phyloP scores from a whole-genome alignment of 441 rosid genomes.

The Euphorbia schlechtendalii region DNA sequence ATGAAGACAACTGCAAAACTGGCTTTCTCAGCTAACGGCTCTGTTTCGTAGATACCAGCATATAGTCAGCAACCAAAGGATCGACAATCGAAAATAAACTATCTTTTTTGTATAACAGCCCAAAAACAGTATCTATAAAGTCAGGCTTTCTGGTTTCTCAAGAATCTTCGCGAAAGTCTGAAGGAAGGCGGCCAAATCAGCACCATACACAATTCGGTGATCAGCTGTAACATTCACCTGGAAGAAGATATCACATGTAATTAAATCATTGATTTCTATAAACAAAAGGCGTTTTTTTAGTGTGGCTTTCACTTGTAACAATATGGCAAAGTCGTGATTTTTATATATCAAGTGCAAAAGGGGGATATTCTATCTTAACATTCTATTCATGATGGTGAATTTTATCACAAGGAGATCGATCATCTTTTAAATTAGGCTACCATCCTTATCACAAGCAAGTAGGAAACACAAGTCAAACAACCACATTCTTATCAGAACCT shows the following conservation, averaged over 20 bases:
- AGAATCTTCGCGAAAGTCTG: slow-evolving; percentile 87
- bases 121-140: slow-evolving; percentile 37
- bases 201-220: slow-evolving; percentile 84
- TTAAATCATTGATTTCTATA: not conserved
- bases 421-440: not conserved
- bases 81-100: slow-evolving; percentile 9
- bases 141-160: slow-evolving; percentile 75
- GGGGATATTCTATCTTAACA: not conserved
- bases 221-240: slow-evolving; percentile 99
- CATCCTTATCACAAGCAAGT: not conserved
- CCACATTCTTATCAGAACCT: too few relatives aligned
- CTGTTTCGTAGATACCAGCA: slow-evolving; percentile 12
- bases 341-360: too few relatives aligned
- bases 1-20: slow-evolving; percentile 17
- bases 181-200: slow-evolving; percentile 91
- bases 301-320: not conserved
- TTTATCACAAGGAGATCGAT: not conserved
- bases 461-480: not conserved
- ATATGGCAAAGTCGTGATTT: not conserved
- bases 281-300: not conserved
- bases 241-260: slow-evolving; percentile 14
- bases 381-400: slow-evolving; percentile 1
- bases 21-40: slow-evolving; percentile 16
- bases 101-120: slow-evolving; percentile 11
- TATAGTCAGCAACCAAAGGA: slow-evolving; percentile 7